These are phyloP conservation scores for Kodamaea neixiangensis DNA, from an alignment of 805 yeast genomes.

Conservation along the genomic window DNA sequence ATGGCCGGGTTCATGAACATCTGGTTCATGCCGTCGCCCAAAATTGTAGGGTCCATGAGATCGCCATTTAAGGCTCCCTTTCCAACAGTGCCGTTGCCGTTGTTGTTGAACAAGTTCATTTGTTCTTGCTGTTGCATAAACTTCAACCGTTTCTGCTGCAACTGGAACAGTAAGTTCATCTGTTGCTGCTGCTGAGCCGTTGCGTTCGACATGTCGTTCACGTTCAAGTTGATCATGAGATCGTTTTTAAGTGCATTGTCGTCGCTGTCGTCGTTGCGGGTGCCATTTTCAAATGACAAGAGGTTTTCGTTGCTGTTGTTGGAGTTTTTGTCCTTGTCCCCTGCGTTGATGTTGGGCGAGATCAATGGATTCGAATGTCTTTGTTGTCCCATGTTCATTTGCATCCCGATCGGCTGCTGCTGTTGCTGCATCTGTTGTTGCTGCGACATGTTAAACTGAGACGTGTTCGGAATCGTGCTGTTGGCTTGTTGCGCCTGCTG, in stretches of 20 bases:
- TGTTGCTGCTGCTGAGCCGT: constrained; percentile 19
- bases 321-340: constrained; percentile 6
- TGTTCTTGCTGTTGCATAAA: constrained; percentile 17
- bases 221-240: constrained; percentile 13
- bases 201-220: constrained; percentile 5
- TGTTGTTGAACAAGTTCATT: constrained; percentile 9
- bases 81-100: constrained; percentile 3
- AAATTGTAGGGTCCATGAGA: constrained; percentile 2
- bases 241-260: constrained; percentile 5
- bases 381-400: constrained; percentile 10
- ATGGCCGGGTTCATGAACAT: constrained; percentile 12
- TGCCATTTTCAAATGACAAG: constrained; percentile 9
- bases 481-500: constrained; percentile 12
- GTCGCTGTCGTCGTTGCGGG: constrained; percentile 4
- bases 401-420: constrained; percentile 12
- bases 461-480: constrained; percentile 1
- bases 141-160: constrained; percentile 20
- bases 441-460: constrained; percentile 9
- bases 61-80: constrained; percentile 4
- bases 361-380: constrained; percentile 4
- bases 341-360: constrained; percentile 8
- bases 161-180: constrained; percentile 19
- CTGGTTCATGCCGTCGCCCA: constrained; percentile 12
- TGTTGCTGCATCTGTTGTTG: constrained; percentile 13
- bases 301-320: constrained; percentile 12